Evolutionary conservation across 345 rosid species (phyloP), one percentile per base, ranked within the genome.

Genomic region (Limnanthes douglasii): DNA sequence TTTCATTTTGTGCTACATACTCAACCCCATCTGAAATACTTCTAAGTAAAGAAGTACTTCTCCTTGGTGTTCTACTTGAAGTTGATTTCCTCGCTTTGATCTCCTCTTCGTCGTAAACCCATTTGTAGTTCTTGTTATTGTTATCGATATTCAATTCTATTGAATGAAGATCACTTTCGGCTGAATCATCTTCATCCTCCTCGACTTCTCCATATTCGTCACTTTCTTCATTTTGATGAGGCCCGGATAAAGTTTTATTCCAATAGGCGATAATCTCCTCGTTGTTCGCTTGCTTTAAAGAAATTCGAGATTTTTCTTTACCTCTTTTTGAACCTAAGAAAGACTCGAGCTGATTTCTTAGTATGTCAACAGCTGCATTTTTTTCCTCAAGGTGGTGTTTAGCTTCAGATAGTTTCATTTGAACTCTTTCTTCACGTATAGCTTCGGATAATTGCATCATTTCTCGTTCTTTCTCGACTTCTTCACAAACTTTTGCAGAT

Each of bases 1-100:
- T 60, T 46, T 68, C 80, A 21, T 62, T 72, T 26, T 70, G 76
- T 32, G 54, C 53, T 16, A 59, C 63, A 78, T 78, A 72, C 18
- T 74, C 92, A 31, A 75, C 79, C 66, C 81, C 86, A 52, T 90
- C 95, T 0, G 95, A 90, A 48, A 68, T 53, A 51, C 86, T 84
- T 54, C 94, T 62, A 20, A 72, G 98, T 42, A 80, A 54, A 37
- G 86, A 65, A 37, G 73, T 53, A 31, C 57, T 72, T 37, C 64
- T 75, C 59, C 82, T 67, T 17, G 73, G 46, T 27, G 44, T 40
- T 51, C 40, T 64, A 31, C 59, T 57, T 6, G 84, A 74, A 48
- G 73, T 62, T 27, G 92, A 59, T 46, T 71, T 79, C 56, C 92
- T 74, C 3, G 65, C 75, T 57, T 46, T 75, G 41, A 44, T 61